These are phyloP conservation scores for Phytopythium sindhum DNA, from an alignment of 352 stramenopile species.

Conservation along the genomic window DNA sequence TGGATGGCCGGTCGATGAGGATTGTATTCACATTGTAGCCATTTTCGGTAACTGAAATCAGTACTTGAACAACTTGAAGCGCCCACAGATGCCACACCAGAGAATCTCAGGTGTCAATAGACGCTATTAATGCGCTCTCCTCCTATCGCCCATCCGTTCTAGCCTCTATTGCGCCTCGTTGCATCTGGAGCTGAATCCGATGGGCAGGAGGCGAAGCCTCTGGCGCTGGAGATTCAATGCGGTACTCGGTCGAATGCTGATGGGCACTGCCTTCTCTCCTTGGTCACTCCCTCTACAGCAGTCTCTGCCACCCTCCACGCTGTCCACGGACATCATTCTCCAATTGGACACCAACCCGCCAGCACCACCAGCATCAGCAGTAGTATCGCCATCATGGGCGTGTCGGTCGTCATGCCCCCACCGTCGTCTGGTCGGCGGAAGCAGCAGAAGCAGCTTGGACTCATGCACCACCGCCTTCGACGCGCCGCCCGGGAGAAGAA, in stretches of 20 bases:
- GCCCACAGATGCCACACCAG: too few relatives aligned
- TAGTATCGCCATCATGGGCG: background rate
- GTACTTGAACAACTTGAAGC: background rate
- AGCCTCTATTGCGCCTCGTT: too few relatives aligned
- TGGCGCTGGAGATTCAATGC: background rate
- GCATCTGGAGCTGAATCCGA: too few relatives aligned
- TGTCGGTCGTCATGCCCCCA: background rate
- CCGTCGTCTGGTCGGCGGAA: background rate
- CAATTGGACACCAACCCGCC: background rate
- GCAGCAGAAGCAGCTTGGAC: constrained; percentile 4
- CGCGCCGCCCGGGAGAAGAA: background rate
- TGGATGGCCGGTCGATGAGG: too few relatives aligned
- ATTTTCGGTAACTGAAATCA: background rate
- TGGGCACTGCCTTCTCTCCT: background rate
- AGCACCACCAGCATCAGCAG: background rate
- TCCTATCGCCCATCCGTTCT: too few relatives aligned
- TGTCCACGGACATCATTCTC: background rate
- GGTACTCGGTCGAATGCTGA: background rate
- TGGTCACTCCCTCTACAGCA: background rate
- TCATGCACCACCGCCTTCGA: background rate
- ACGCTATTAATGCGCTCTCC: too few relatives aligned
- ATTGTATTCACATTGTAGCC: background rate
- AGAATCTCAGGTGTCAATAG: too few relatives aligned
- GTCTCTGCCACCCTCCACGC: background rate
- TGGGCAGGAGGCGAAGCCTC: too few relatives aligned